phyloP scores from a whole-genome alignment of 345 rosid genomes.

The Eucalyptus cloeziana region DNA sequence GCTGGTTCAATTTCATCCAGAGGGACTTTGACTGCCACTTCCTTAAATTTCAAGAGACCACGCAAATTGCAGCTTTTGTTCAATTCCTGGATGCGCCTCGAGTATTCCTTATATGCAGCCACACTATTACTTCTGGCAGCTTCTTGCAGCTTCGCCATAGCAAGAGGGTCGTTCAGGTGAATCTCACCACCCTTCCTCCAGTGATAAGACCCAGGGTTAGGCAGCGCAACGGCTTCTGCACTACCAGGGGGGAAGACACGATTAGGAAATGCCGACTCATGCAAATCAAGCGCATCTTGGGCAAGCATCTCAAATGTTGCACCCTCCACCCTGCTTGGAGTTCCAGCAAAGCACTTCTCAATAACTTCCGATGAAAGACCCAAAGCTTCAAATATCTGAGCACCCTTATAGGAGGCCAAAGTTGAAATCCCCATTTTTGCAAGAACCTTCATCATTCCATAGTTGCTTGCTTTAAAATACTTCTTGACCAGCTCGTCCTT shows the following conservation, averaged over 20 bases:
- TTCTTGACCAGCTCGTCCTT: constrained; percentile 81
- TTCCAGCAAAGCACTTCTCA: constrained; percentile 94
- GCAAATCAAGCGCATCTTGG: constrained; percentile 69
- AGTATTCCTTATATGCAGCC: constrained; percentile 91
- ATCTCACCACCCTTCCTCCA: constrained; percentile 98
- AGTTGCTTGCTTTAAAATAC: constrained; percentile 95
- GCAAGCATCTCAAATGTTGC: constrained; percentile 99
- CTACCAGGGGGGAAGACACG: constrained; percentile 77
- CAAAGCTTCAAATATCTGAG: constrained; percentile 97
- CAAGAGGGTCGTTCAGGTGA: constrained; percentile 98
- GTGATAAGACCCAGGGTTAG: constrained; percentile 96
- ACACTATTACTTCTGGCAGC: constrained; percentile 89
- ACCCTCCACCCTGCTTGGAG: constrained; percentile 99
- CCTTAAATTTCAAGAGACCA: constrained; percentile 85
- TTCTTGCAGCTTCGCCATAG: constrained; percentile 91
- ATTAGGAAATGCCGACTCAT: constrained; percentile 82
- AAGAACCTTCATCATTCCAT: constrained; percentile 99
- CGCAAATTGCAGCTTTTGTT: constrained; percentile 92
- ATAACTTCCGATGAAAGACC: constrained; percentile 98
- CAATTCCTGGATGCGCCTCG: constrained; percentile 79
- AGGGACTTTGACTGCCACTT: constrained; percentile 43
- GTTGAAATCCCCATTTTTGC: constrained; percentile 99
- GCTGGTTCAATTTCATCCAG: constrained; percentile 91
- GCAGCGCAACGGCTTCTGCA: constrained; percentile 87
- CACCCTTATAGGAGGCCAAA: constrained; percentile 96